Evolutionary conservation across 2,329 filamentous ascomycete genomes (phyloP), one percentile per base, ranked within the genome.

Genomic region (Arthrinium puccinioides): DNA sequence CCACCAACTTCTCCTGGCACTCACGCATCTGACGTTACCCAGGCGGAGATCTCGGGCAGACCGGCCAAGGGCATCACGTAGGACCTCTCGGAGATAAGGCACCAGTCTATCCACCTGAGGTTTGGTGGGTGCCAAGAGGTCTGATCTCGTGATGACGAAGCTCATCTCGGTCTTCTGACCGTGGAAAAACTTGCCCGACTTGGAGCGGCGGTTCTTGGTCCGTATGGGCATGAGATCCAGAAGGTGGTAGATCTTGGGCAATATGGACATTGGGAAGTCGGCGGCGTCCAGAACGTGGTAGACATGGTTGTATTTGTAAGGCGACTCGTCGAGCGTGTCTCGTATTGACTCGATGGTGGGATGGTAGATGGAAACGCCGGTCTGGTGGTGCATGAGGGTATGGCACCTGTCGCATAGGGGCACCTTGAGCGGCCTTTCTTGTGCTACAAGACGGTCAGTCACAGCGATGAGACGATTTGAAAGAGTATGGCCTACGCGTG

Each of bases 241-340:
- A 1, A 87, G 67, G 7, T 75, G 67, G 42, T 84, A 76, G 9
- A 98, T 74, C 30, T 80, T 77, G 1, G 87, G 86, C 4, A 97
- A 70, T 11, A 98, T 64, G 2, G 92, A 96, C 76, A 98, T 85
- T 15, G 92, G 92, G 46, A 98, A 97, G 60, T 98, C 92, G 42
- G 89, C 92, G 3, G 92, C 90, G 54, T 98, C 92, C 16, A 98
- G 67, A 19, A 98, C 72, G 60, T 98, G 92, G 57, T 97, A 98
- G 43, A 98, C 82, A 60, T 96, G 87, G 53, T 98, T 97, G 55
- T 85, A 77, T 56, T 85, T 85, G 62, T 94, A 82, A 0, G 89
- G 89, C 1, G 90, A 94, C 59, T 94, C 87, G 37, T 82, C 74
- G 36, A 98, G 84, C 13, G 88, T 94, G 44, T 87, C 82, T 46